A percentile compares a stretch with the other conserved stretches of the same genome.
Evolutionary conservation across 2,329 filamentous ascomycete species (phyloP).

Genomic region (Xylaria sp.): DNA sequence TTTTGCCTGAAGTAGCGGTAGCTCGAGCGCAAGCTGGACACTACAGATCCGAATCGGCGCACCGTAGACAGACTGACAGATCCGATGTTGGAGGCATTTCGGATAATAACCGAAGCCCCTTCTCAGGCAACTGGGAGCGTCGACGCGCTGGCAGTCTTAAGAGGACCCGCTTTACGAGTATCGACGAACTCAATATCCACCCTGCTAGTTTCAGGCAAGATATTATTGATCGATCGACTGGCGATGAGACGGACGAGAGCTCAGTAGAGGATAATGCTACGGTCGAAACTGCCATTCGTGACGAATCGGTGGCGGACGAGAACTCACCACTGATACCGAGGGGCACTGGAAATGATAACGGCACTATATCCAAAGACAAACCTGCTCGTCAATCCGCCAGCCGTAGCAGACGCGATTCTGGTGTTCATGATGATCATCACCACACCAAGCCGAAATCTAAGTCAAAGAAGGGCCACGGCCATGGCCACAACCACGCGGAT

Average conservation of each 20-base stretch:
- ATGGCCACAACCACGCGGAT: conserved; percentile 84
- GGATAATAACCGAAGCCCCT: conserved; percentile 46
- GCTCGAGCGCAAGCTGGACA: conserved; percentile 55
- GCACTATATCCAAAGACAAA: conserved; percentile 44
- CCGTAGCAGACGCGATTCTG: conserved; percentile 59
- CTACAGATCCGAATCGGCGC: conserved; percentile 49
- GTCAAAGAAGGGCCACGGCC: conserved; percentile 61
- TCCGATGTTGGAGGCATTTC: conserved; percentile 46
- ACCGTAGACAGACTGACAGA: conserved; percentile 55
- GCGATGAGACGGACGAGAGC: conserved; percentile 63
- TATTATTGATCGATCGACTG: conserved; percentile 79
- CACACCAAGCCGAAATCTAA: conserved; percentile 76
- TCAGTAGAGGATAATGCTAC: conserved; percentile 61
- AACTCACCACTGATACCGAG: conserved; percentile 52
- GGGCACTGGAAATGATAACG: conserved; percentile 44
- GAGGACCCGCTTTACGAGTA: conserved; percentile 69
- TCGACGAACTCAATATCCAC: conserved; percentile 83
- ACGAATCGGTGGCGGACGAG: conserved; percentile 50
- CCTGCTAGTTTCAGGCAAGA: conserved; percentile 91
- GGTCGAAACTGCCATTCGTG: conserved; percentile 48
- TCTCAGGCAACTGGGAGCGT: conserved; percentile 54
- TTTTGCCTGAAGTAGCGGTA: conserved; percentile 70
- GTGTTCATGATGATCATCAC: conserved; percentile 77
- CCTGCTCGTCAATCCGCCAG: conserved; percentile 42
- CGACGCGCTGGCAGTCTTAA: conserved; percentile 60